Percentiles rank a stretch among this genome's conserved stretches.
These are phyloP conservation scores for Fusarium citri DNA, from an alignment of 2,329 filamentous ascomycete genomes.

Conservation along the genomic window DNA sequence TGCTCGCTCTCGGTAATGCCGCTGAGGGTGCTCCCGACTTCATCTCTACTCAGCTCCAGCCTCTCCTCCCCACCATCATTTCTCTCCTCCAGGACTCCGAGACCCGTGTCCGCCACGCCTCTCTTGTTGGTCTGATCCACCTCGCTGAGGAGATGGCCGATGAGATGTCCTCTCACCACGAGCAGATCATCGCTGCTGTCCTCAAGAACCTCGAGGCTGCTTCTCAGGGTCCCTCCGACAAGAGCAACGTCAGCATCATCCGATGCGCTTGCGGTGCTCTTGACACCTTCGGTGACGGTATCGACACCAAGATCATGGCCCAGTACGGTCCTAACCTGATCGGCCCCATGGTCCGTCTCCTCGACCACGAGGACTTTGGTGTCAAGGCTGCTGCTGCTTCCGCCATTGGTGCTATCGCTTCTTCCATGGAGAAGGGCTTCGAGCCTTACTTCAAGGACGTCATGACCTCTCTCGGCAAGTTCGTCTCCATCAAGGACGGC, in stretches of 20 bases:
- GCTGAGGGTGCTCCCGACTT: slow-evolving; percentile 98
- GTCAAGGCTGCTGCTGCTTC: slow-evolving; percentile 91
- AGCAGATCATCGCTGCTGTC: slow-evolving; percentile 83
- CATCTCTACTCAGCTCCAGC: slow-evolving; percentile 89
- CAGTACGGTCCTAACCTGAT: slow-evolving; percentile 86
- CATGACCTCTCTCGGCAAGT: slow-evolving; percentile 89
- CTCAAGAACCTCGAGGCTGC: slow-evolving; percentile 91
- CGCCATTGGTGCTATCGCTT: slow-evolving; percentile 90
- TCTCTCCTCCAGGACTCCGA: slow-evolving; percentile 87
- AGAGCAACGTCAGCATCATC: slow-evolving; percentile 86
- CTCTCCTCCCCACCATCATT: slow-evolving; percentile 86
- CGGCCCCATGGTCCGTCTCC: slow-evolving; percentile 83
- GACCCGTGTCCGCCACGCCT: slow-evolving; percentile 84
- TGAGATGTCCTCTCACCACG: slow-evolving; percentile 87
- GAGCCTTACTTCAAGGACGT: slow-evolving; percentile 90
- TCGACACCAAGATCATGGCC: slow-evolving; percentile 79
- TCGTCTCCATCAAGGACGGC: slow-evolving; percentile 85
- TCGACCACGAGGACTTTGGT: slow-evolving; percentile 86
- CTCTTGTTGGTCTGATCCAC: slow-evolving; percentile 87
- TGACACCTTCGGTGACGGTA: slow-evolving; percentile 90
- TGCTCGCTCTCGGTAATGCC: slow-evolving; percentile 90
- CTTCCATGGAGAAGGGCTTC: slow-evolving; percentile 84
- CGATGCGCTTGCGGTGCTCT: slow-evolving; percentile 90
- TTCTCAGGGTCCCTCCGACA: slow-evolving; percentile 73
- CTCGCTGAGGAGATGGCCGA: slow-evolving; percentile 94